A percentile compares a stretch with the other conserved stretches of the same genome.
phyloP scores from a whole-genome alignment of 2,329 filamentous ascomycete species.

The Botrytis deweyae region DNA sequence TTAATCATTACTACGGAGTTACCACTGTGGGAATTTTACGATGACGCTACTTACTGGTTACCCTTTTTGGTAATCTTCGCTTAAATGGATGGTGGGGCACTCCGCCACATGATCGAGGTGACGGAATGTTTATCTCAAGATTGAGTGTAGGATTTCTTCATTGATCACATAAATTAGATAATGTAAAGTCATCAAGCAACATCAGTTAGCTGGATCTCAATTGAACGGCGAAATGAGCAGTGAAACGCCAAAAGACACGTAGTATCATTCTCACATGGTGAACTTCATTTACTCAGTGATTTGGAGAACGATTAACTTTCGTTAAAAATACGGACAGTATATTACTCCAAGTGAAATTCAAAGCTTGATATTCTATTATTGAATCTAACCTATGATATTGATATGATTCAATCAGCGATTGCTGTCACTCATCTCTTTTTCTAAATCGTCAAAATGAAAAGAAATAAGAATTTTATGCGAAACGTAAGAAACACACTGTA shows the following conservation, averaged over 20 bases:
- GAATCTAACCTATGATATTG: background rate
- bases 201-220: background rate
- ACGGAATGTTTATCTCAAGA: background rate
- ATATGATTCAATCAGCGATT: background rate
- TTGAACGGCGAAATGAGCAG: background rate
- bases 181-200: background rate
- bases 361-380: background rate
- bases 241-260: background rate
- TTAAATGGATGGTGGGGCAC: background rate
- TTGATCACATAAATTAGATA: too few relatives aligned
- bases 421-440: background rate
- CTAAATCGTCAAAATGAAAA: background rate
- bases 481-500: background rate
- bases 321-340: background rate
- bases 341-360: rapidly evolving
- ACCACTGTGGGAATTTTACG: background rate
- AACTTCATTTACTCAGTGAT: background rate
- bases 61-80: background rate
- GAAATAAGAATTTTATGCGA: background rate
- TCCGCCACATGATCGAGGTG: background rate
- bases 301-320: rapidly evolving
- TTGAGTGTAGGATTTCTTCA: background rate
- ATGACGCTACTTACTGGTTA: slow-evolving; percentile 7
- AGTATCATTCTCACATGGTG: background rate
- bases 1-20: background rate